Evolutionary conservation across 169 alveolate species (phyloP).

Genomic region (Plasmodium reichenowi): DNA sequence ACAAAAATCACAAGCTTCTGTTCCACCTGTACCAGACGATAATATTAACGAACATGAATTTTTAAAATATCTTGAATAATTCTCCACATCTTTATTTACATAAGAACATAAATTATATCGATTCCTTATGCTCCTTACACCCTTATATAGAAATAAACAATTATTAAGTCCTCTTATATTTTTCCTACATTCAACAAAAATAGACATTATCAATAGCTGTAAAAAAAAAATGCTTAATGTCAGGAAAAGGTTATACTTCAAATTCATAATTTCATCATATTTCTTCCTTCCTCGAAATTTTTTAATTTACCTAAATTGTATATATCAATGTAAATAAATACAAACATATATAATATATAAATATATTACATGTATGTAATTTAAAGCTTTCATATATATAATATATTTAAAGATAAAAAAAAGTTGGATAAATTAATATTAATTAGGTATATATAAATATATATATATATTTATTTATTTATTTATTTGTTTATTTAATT

Average conservation of each 20-base stretch:
- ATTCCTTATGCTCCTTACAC: conserved; percentile 12
- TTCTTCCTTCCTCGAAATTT: not conserved
- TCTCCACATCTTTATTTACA: conserved; percentile 55
- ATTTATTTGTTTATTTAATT: too few relatives aligned
- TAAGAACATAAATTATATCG: conserved; percentile 26
- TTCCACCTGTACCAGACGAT: conserved; percentile 85
- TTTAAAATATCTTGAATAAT: conserved; percentile 69
- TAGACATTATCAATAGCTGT: conserved; percentile 9
- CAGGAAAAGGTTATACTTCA: not conserved
- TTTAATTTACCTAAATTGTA: too few relatives aligned
- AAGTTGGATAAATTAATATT: too few relatives aligned
- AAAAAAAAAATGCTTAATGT: conserved; percentile 11
- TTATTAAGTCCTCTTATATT: not conserved
- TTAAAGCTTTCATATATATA: too few relatives aligned
- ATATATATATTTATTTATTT: too few relatives aligned
- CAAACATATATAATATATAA: not conserved
- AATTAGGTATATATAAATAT: too few relatives aligned
- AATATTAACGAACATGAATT: conserved; percentile 63
- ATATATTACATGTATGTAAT: not conserved
- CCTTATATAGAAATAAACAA: conserved; percentile 29
- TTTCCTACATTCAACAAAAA: conserved; percentile 20
- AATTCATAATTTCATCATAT: conserved; percentile 25
- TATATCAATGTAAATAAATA: too few relatives aligned
- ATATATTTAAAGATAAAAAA: too few relatives aligned
- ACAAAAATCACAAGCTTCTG: conserved; percentile 86